These are phyloP conservation scores for Podospora didyma DNA, from an alignment of 495 filamentous ascomycete species.

Conservation along the genomic window DNA sequence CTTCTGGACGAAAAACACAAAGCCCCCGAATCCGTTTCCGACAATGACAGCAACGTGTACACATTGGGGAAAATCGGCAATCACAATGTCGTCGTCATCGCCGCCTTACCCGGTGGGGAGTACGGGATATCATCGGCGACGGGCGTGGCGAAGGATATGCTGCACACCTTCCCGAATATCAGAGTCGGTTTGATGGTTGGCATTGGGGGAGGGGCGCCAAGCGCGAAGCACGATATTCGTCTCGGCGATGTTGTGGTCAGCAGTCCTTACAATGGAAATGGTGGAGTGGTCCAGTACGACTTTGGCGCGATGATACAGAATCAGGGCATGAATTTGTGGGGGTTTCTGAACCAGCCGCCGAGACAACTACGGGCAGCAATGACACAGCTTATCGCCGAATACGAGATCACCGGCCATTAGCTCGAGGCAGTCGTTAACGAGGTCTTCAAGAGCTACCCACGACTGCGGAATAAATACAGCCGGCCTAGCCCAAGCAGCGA, in stretches of 20 bases:
- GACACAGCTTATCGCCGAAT: conserved; percentile 8
- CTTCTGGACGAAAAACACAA: conserved; percentile 47
- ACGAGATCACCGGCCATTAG: conserved; percentile 16
- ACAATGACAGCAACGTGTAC: conserved; percentile 30
- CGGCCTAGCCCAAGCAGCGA: conserved; percentile 30
- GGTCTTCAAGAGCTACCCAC: conserved; percentile 15
- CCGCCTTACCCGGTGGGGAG: conserved; percentile 33
- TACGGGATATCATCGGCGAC: conserved; percentile 35
- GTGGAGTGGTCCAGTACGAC: conserved; percentile 31
- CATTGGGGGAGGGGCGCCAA: conserved; percentile 41
- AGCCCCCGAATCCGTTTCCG: not conserved
- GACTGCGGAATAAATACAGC: conserved; percentile 21
- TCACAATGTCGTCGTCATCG: conserved; percentile 43
- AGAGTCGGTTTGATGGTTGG: conserved; percentile 45
- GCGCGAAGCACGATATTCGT: conserved; percentile 29
- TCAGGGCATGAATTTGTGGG: conserved; percentile 21
- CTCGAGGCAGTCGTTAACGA: conserved; percentile 21
- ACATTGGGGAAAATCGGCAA: conserved; percentile 37
- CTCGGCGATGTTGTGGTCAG: conserved; percentile 27
- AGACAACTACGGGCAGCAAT: conserved; percentile 20
- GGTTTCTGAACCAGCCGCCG: conserved; percentile 35
- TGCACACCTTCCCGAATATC: conserved; percentile 37
- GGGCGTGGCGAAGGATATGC: conserved; percentile 30
- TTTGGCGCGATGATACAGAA: conserved; percentile 25
- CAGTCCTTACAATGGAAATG: conserved; percentile 6